A percentile compares a stretch with the other conserved stretches of the same genome.
phyloP scores from a whole-genome alignment of 1,284 basidiomycete genomes.

The Coriolopsis trogii region DNA sequence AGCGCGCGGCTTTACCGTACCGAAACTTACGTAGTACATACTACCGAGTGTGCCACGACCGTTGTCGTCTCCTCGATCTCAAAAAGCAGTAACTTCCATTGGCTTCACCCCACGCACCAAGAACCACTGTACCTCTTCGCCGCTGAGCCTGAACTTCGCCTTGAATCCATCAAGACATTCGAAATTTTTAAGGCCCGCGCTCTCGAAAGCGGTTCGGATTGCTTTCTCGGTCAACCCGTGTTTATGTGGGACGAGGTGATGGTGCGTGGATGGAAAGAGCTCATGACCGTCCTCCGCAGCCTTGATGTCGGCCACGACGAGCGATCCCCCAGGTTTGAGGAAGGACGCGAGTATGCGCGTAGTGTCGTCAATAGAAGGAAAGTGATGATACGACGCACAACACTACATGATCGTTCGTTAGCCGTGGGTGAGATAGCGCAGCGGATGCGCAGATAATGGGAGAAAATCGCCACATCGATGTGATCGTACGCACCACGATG shows the following conservation, averaged over 20 bases:
- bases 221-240: slow-evolving; percentile 51
- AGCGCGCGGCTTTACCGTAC: too few species aligned
- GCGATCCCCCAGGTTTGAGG: slow-evolving; percentile 61
- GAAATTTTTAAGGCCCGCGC: slow-evolving; percentile 48
- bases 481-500: slow-evolving; percentile 48
- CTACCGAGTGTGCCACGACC: too few species aligned
- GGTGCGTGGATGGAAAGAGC: slow-evolving; percentile 28
- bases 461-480: neutral
- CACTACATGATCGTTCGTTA: slow-evolving; percentile 63
- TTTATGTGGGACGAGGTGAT: slow-evolving; percentile 54
- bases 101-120: slow-evolving; percentile 5
- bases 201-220: slow-evolving; percentile 49
- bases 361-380: slow-evolving; percentile 49
- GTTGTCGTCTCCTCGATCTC: too few species aligned
- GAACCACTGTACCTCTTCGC: slow-evolving; percentile 6
- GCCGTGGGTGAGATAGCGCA: too few species aligned
- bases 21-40: too few species aligned
- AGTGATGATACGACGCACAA: slow-evolving; percentile 69
- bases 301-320: slow-evolving; percentile 62
- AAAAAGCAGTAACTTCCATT: too few species aligned
- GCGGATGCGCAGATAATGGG: neutral
- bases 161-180: slow-evolving; percentile 33
- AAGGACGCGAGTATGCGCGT: slow-evolving; percentile 56
- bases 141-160: slow-evolving; percentile 5
- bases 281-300: slow-evolving; percentile 27